These are phyloP conservation scores for Thozetella sp. DNA, from an alignment of 495 filamentous ascomycete genomes.

Conservation along the genomic window DNA sequence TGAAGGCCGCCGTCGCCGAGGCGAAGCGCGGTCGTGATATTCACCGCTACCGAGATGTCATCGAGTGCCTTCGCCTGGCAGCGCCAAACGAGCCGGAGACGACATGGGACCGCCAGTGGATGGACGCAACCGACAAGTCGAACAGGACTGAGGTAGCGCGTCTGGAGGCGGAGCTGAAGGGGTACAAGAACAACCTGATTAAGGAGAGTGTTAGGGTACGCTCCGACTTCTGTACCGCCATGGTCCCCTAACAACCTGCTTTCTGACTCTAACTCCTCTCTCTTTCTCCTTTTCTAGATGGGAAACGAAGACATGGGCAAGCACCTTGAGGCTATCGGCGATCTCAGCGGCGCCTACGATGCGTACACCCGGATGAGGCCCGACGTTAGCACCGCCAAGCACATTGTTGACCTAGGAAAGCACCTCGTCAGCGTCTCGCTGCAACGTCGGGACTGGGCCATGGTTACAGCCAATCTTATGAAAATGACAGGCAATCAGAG, in stretches of 20 bases:
- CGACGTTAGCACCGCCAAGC: slow-evolving; percentile 43
- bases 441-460: slow-evolving; percentile 44
- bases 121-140: slow-evolving; percentile 58
- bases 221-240: slow-evolving; percentile 8
- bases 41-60: slow-evolving; percentile 67
- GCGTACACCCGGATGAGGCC: slow-evolving; percentile 45
- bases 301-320: slow-evolving; percentile 50
- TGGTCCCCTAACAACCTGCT: background rate
- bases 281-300: slow-evolving; percentile 28
- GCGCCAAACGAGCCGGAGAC: slow-evolving; percentile 71
- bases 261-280: slow-evolving; percentile 1
- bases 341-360: slow-evolving; percentile 37
- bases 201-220: slow-evolving; percentile 94
- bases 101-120: slow-evolving; percentile 68
- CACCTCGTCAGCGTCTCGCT: slow-evolving; percentile 43
- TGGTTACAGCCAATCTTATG: slow-evolving; percentile 65
- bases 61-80: slow-evolving; percentile 61
- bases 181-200: slow-evolving; percentile 96
- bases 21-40: slow-evolving; percentile 79
- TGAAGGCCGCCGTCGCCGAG: slow-evolving; percentile 75
- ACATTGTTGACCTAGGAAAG: slow-evolving; percentile 42
- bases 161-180: slow-evolving; percentile 80
- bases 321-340: slow-evolving; percentile 43
- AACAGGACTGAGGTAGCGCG: slow-evolving; percentile 69
- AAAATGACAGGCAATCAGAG: slow-evolving; percentile 59